Evolutionary conservation across 768 basidiomycete species (phyloP), one percentile per base, ranked within the genome.

Genomic region (Suillus subaureus): DNA sequence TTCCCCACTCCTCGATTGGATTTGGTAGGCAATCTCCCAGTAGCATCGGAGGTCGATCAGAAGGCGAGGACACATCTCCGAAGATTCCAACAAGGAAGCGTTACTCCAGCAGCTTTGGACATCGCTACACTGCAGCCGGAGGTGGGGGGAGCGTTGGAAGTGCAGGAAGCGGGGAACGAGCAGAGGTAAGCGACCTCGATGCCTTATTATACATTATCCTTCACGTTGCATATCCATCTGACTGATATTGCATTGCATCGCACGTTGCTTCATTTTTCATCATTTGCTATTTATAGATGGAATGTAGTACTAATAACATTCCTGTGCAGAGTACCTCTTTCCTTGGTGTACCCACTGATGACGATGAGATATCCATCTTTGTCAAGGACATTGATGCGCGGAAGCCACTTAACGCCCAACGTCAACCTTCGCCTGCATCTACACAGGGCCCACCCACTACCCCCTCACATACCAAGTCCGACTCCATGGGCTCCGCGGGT

Each of bases 61-160:
- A 79, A 65, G 79, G 75, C 13, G 78, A 73, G n/a, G 79, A 78
- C 28, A 69, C 68, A 52, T 67, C 71, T 42, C 67, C 67, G 67
- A 66, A 57, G 68, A 31, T 71, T 1, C 73, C 73, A 60, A 12
- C 69, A 35, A 79, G 87, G 45, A 90, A 89, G 74, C 80, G 90
- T 8, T 94, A 92, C 78, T 90, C 89, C 54, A 91, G 89, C 69
- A 90, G 87, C 66, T 94, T 94, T 72, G 87, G 89, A 12, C 87
- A 93, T 74, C 83, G 92, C 52, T 91, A 91, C 73, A 78, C 75
- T 26, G 72, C 79, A 16, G 77, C 82, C 21, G 76, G 78, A 37
- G 78, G 68, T 26, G 77, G 71, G 7, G 71, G 71, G 37, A 75
- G 75, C 5, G 70, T 78, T 45, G 74, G 79, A 35, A 79, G 83